phyloP scores from a whole-genome alignment of 2,329 filamentous ascomycete species.

The Orbilia blumenaviensis region DNA sequence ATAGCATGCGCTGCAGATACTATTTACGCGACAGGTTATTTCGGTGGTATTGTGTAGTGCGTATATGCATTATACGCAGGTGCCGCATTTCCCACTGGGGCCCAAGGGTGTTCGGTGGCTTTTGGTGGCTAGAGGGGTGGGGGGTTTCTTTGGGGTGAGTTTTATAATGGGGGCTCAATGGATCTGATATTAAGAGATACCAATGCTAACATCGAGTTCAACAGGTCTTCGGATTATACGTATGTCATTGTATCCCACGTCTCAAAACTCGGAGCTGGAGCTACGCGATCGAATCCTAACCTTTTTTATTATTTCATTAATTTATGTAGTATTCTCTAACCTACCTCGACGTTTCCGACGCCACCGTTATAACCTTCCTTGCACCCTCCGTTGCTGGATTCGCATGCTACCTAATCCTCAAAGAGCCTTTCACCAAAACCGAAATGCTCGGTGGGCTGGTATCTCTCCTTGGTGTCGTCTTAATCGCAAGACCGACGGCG shows the following conservation, averaged over 20 bases:
- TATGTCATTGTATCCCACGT: conserved; percentile 58
- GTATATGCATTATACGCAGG: conserved; percentile 77
- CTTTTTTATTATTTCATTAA: too few species aligned
- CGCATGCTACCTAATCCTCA: conserved; percentile 76
- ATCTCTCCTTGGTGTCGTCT: conserved; percentile 79
- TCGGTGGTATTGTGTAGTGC: conserved; percentile 72
- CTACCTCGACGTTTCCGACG: conserved; percentile 85
- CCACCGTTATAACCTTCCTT: conserved; percentile 88
- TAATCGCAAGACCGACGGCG: conserved; percentile 78
- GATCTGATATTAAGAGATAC: background rate
- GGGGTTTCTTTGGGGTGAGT: conserved; percentile 63
- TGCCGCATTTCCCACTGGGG: conserved; percentile 77
- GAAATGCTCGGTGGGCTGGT: conserved; percentile 80
- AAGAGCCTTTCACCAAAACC: conserved; percentile 78
- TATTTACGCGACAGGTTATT: conserved; percentile 80
- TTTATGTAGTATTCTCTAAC: conserved; percentile 68
- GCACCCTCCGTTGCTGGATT: conserved; percentile 81
- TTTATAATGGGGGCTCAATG: background rate
- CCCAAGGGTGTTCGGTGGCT: conserved; percentile 72
- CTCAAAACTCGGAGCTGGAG: too few species aligned
- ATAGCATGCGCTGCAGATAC: conserved; percentile 84
- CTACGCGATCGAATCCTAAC: conserved; percentile 24
- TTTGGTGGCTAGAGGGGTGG: conserved; percentile 73
- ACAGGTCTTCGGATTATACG: conserved; percentile 57
- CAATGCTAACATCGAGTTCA: background rate